Percentiles rank a stretch among this genome's conserved stretches.
phyloP scores from a whole-genome alignment of 352 stramenopile species.

The Phytophthora crassamura region DNA sequence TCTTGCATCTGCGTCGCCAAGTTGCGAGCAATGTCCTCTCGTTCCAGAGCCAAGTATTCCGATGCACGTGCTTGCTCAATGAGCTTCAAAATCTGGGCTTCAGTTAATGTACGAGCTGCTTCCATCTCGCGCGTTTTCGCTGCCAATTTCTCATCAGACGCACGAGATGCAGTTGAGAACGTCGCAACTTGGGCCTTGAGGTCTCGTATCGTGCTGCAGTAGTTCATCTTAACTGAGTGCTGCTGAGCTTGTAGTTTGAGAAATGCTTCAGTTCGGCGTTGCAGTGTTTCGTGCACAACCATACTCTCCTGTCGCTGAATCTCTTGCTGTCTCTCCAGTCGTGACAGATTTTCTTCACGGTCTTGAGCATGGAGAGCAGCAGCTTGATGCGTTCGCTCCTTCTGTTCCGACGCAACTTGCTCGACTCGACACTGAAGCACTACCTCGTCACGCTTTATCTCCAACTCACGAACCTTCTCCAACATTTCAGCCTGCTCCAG shows the following conservation, averaged over 20 bases:
- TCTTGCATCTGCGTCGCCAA: constrained; percentile 17
- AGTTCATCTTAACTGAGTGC: constrained; percentile 20
- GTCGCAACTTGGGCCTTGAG: constrained; percentile 15
- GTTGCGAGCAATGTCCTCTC: background rate
- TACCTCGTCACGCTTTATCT: constrained; percentile 20
- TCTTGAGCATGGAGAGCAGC: constrained; percentile 3
- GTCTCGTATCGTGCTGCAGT: constrained; percentile 18
- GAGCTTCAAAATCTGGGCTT: constrained; percentile 1
- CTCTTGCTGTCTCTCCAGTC: constrained; percentile 22
- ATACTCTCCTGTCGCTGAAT: constrained; percentile 20
- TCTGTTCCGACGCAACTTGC: background rate
- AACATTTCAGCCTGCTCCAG: constrained; percentile 8
- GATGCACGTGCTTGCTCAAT: constrained; percentile 3
- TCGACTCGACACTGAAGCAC: constrained; percentile 3
- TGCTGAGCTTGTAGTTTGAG: constrained; percentile 19
- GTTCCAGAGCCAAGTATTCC: background rate
- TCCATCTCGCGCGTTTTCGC: constrained; percentile 6
- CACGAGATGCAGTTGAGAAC: background rate
- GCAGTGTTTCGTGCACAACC: constrained; percentile 18
- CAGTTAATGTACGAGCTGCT: background rate
- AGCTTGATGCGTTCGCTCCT: background rate
- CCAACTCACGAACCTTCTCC: constrained; percentile 5
- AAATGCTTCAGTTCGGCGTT: constrained; percentile 20
- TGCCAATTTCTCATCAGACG: constrained; percentile 5
- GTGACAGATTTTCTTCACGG: background rate